These are phyloP conservation scores for Naganishia cerealis DNA, from an alignment of 1,284 basidiomycete species.

Conservation along the genomic window DNA sequence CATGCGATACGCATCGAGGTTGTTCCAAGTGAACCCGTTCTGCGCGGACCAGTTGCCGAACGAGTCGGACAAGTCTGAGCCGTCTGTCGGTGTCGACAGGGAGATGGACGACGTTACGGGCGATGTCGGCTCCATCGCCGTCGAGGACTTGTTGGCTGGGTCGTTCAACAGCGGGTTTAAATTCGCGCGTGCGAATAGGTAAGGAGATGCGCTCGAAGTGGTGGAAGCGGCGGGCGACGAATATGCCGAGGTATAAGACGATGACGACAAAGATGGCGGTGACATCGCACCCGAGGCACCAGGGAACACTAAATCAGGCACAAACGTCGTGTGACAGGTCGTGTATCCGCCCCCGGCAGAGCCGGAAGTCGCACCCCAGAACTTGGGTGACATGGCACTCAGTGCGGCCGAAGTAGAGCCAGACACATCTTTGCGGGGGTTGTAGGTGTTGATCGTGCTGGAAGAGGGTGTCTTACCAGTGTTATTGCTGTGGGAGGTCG, in stretches of 20 bases:
- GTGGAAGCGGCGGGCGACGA: slow-evolving; percentile 5
- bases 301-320: slow-evolving; percentile 61
- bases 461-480: slow-evolving; percentile 7
- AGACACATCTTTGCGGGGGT: slow-evolving; percentile 79
- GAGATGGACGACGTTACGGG: slow-evolving; percentile 34
- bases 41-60: slow-evolving; percentile 64
- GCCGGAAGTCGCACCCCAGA: slow-evolving; percentile 33
- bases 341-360: slow-evolving; percentile 67
- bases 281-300: not conserved
- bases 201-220: slow-evolving; percentile 10
- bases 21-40: slow-evolving; percentile 78
- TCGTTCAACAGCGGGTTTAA: slow-evolving; percentile 73
- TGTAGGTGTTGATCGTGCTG: slow-evolving; percentile 59
- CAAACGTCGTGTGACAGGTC: slow-evolving; percentile 78
- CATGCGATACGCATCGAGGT: slow-evolving; percentile 77
- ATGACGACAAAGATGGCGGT: slow-evolving; percentile 22
- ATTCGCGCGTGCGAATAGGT: slow-evolving; percentile 65
- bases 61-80: slow-evolving; percentile 61
- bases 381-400: slow-evolving; percentile 43
- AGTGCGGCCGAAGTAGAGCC: slow-evolving; percentile 56
- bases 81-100: slow-evolving; percentile 43
- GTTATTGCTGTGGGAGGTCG: slow-evolving; percentile 33
- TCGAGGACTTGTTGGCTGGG: slow-evolving; percentile 5
- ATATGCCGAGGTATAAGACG: not conserved
- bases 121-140: slow-evolving; percentile 10